Conservation (phyloP, 352 stramenopile genomes). For the Phytophthora macrochlamydospora region DNA sequence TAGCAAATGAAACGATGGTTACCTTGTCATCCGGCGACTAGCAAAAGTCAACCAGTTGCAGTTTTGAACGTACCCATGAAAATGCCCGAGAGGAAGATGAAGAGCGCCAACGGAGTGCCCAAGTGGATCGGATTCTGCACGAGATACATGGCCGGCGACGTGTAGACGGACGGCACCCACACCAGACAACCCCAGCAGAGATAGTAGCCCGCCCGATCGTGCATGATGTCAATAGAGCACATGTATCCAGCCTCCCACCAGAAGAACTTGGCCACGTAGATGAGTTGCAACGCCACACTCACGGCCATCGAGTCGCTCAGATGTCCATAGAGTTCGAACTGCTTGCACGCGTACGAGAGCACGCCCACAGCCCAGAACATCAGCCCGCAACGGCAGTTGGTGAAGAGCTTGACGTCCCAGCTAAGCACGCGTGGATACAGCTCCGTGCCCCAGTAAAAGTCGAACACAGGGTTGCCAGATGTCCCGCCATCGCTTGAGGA, state of each 20-base stretch:
- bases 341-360: conserved; percentile 92
- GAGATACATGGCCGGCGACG: conserved; percentile 93
- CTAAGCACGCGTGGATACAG: conserved; percentile 94
- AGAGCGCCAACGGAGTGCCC: conserved; percentile 39
- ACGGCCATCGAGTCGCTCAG: conserved; percentile 90
- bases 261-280: conserved; percentile 99
- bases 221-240: conserved; percentile 97
- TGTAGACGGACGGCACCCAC: conserved; percentile 97
- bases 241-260: conserved; percentile 97
- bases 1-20: neutral
- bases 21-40: neutral
- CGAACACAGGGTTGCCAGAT: conserved; percentile 92
- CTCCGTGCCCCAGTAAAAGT: conserved; percentile 98
- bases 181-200: conserved; percentile 97
- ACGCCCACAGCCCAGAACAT: conserved; percentile 96
- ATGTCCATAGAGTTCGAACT: conserved; percentile 76
- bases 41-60: neutral
- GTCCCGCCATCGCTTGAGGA: conserved; percentile 93
- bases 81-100: conserved; percentile 77
- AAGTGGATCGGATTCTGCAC: conserved; percentile 89
- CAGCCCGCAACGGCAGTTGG: conserved; percentile 97
- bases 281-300: conserved; percentile 87
- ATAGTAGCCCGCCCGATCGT: conserved; percentile 94
- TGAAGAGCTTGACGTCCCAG: conserved; percentile 98
- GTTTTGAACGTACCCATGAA: conserved; percentile 67